Percentiles rank a stretch among this genome's conserved stretches.
Conservation (phyloP, 768 basidiomycete genomes). For the Lactarius trivialis region DNA sequence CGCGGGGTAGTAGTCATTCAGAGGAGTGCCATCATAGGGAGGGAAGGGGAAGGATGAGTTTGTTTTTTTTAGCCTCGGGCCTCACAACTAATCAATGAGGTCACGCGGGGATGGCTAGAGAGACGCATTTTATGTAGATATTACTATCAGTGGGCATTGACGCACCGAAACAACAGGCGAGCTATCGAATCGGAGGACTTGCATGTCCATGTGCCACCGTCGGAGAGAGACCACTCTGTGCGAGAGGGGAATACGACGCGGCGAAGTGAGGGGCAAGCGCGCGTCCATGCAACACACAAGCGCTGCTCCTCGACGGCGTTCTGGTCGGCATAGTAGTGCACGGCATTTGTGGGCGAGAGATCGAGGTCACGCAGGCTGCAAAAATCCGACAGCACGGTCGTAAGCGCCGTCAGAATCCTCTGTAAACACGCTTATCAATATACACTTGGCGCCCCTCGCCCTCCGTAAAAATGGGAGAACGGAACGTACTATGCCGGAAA, state of each 20-base stretch:
- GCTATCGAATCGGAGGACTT: not conserved
- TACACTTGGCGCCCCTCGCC: not conserved
- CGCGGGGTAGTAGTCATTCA: not conserved
- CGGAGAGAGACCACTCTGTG: slow-evolving; percentile 42
- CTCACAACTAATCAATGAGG: not conserved
- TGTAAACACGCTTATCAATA: not conserved
- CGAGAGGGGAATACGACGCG: slow-evolving; percentile 51
- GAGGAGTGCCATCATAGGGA: not conserved
- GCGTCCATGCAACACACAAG: slow-evolving; percentile 49
- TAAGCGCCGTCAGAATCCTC: slow-evolving; percentile 53
- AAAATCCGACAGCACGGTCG: slow-evolving; percentile 50
- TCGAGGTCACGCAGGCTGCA: slow-evolving; percentile 46
- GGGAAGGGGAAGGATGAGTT: not conserved
- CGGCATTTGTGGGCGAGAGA: slow-evolving; percentile 47
- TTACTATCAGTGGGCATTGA: not conserved
- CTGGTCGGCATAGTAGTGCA: slow-evolving; percentile 34
- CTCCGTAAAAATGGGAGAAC: not conserved
- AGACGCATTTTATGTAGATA: not conserved
- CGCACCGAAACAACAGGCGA: slow-evolving; percentile 11
- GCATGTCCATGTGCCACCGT: slow-evolving; percentile 22
- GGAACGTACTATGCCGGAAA: slow-evolving; percentile 58
- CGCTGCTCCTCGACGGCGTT: slow-evolving; percentile 41
- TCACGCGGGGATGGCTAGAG: slow-evolving; percentile 1
- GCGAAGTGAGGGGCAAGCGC: slow-evolving; percentile 47
- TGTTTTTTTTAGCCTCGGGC: not conserved